A percentile compares a stretch with the other conserved stretches of the same genome.
Conservation (phyloP, 345 rosid genomes). For the Salix exigua region DNA sequence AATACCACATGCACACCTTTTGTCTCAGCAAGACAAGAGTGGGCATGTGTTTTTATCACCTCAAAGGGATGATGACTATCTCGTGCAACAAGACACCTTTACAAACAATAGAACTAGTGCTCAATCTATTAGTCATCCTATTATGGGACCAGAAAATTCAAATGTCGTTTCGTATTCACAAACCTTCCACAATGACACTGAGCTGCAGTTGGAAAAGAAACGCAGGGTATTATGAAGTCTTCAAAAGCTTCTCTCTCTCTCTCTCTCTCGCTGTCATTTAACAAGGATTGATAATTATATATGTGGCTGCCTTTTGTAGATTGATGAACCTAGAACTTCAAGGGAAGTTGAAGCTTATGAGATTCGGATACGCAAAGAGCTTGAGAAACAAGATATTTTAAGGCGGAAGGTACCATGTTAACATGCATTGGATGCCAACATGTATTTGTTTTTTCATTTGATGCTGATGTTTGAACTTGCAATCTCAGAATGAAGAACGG, state of each 20-base stretch:
- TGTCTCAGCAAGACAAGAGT: conserved; percentile 60
- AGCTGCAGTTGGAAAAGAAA: conserved; percentile 46
- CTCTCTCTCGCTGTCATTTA: conserved; percentile 5
- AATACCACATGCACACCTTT: conserved; percentile 46
- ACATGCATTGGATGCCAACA: too few species aligned
- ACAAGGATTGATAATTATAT: conserved; percentile 8
- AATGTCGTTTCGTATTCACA: conserved; percentile 38
- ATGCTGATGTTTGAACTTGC: conserved; percentile 26
- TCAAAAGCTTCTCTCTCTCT: not conserved
- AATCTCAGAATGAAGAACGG: conserved; percentile 74
- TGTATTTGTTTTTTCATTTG: not conserved
- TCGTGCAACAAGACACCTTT: conserved; percentile 45
- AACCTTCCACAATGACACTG: conserved; percentile 34
- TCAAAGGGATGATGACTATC: conserved; percentile 47
- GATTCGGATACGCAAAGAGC: conserved; percentile 59
- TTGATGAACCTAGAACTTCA: conserved; percentile 56
- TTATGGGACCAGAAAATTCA: conserved; percentile 41
- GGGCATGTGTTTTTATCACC: conserved; percentile 49
- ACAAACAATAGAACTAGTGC: conserved; percentile 37
- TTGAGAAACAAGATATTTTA: conserved; percentile 64
- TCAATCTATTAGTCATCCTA: conserved; percentile 30
- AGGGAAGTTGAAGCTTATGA: conserved; percentile 76
- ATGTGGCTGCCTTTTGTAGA: conserved; percentile 39
- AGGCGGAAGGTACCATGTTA: conserved; percentile 62
- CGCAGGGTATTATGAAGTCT: conserved; percentile 39